Conservation (phyloP, 768 basidiomycete genomes). For the Clitopilus passeckerianus region DNA sequence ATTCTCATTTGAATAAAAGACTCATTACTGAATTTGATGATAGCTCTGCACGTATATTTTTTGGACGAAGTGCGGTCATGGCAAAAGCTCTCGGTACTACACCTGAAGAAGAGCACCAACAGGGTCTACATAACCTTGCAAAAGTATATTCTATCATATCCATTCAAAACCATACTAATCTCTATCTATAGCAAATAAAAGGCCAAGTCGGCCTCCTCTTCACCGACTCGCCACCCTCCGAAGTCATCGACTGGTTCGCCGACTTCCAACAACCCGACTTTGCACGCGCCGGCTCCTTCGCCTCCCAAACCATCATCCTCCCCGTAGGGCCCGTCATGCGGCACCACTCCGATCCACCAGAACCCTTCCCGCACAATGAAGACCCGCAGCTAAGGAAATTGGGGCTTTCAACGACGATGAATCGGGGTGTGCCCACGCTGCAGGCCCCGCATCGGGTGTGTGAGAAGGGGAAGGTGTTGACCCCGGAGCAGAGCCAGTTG, state of each 20-base stretch:
- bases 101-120: conserved; percentile 78
- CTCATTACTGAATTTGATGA: conserved; percentile 2
- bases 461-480: conserved; percentile 72
- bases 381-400: conserved; percentile 94
- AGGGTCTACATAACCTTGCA: conserved; percentile 76
- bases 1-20: background rate
- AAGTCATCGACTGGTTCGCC: conserved; percentile 92
- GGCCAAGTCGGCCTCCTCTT: conserved; percentile 94
- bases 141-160: conserved; percentile 39
- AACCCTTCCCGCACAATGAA: conserved; percentile 95
- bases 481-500: conserved; percentile 86
- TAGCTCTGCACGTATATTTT: conserved; percentile 87
- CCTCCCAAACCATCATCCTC: conserved; percentile 67
- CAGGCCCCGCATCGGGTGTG: conserved; percentile 80
- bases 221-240: conserved; percentile 84
- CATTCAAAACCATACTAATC: conserved; percentile 3
- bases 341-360: conserved; percentile 70
- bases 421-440: conserved; percentile 84
- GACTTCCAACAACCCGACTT: conserved; percentile 89
- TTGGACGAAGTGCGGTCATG: conserved; percentile 86
- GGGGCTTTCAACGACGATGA: conserved; percentile 80
- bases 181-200: conserved; percentile 69
- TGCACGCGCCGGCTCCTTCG: conserved; percentile 82
- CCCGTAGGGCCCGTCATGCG: conserved; percentile 85
- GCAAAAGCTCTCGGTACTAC: conserved; percentile 91